Percentiles rank a stretch among this genome's conserved stretches.
Conservation (phyloP, 768 basidiomycete species). For the Lentinus brumalis region DNA sequence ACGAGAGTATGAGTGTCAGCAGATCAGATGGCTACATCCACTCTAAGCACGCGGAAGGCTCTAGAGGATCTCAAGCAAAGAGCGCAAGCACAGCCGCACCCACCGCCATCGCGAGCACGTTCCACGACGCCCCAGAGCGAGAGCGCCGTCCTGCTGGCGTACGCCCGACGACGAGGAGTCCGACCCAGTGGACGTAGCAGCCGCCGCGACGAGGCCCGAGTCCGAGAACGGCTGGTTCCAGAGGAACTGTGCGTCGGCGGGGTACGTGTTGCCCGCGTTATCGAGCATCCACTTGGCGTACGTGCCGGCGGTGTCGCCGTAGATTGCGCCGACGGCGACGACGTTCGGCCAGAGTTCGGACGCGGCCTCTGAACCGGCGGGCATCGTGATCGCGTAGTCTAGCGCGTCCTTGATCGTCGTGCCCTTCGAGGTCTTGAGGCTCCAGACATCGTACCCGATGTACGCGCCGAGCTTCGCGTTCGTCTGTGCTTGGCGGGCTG, state of each 20-base stretch:
- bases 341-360: conserved; percentile 57
- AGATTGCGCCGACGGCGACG: conserved; percentile 54
- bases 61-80: neutral
- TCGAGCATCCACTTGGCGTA: conserved; percentile 51
- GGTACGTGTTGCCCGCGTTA: conserved; percentile 38
- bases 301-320: conserved; percentile 63
- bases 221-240: conserved; percentile 58
- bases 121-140: neutral
- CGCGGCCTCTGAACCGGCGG: conserved; percentile 37
- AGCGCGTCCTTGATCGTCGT: conserved; percentile 61
- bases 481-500: conserved; percentile 38
- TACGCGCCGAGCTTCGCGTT: conserved; percentile 57
- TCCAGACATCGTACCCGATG: conserved; percentile 49
- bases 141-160: conserved; percentile 2
- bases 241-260: conserved; percentile 49
- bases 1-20: neutral
- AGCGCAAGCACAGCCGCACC: neutral
- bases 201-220: conserved; percentile 22
- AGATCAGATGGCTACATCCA: neutral
- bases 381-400: conserved; percentile 55
- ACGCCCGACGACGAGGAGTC: neutral
- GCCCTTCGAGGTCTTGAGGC: conserved; percentile 45
- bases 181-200: neutral
- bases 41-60: no score
- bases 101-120: neutral